Evolutionary conservation across 2,329 filamentous ascomycete genomes (phyloP).

Genomic region (Nakataea oryzae): DNA sequence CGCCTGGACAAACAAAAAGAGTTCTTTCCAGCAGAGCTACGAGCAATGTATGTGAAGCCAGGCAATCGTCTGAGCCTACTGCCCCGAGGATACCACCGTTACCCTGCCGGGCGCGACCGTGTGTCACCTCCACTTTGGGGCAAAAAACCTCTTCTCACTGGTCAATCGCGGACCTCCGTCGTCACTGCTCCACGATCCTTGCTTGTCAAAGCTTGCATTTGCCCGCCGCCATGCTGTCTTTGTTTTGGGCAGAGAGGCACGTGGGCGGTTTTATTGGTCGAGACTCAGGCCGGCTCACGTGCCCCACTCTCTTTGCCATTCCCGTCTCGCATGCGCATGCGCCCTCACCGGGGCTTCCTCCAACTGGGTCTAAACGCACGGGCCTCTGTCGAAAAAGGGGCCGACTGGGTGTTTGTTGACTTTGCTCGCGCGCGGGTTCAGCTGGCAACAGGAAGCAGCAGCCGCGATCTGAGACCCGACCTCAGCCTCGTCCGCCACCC

Average conservation of each 20-base stretch:
- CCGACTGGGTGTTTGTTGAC: neutral
- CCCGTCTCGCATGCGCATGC: too few relatives aligned
- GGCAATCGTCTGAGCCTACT: neutral
- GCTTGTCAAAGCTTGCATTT: neutral
- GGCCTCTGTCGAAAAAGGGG: neutral
- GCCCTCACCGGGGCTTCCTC: neutral
- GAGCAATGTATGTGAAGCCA: neutral
- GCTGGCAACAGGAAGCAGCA: neutral
- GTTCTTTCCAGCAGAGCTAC: neutral
- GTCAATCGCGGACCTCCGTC: neutral
- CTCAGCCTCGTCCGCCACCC: neutral
- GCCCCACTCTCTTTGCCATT: too few relatives aligned
- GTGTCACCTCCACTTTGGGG: neutral
- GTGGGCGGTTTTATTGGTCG: slow-evolving; percentile 20
- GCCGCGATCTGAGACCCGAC: neutral
- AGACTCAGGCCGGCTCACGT: neutral
- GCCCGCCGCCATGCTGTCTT: neutral
- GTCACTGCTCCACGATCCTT: neutral
- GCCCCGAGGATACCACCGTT: neutral
- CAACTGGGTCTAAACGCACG: neutral
- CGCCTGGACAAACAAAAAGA: neutral
- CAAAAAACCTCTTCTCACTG: neutral
- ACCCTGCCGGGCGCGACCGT: neutral
- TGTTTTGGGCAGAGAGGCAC: slow-evolving; percentile 12
- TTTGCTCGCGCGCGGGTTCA: neutral